A percentile compares a stretch with the other conserved stretches of the same genome.
These are phyloP conservation scores for Colletotrichum sp. DNA, from an alignment of 2,329 filamentous ascomycete genomes.

Conservation along the genomic window DNA sequence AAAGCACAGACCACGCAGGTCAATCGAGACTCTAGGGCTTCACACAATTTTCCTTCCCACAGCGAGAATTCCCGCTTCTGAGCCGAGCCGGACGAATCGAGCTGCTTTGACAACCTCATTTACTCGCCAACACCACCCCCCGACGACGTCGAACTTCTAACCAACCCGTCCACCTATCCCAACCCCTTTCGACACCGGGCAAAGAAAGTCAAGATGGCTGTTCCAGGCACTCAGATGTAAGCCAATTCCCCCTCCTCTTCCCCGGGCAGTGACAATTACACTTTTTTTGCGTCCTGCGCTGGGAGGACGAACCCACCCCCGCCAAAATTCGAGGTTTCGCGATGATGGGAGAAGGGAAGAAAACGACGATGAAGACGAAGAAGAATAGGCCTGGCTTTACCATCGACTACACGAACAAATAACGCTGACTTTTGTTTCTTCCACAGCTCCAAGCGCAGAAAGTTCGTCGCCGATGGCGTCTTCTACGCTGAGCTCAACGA, in stretches of 20 bases:
- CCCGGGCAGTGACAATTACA: background rate
- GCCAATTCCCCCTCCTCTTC: slow-evolving; percentile 32
- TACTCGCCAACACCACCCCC: slow-evolving; percentile 16
- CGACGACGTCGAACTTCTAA: slow-evolving; percentile 41
- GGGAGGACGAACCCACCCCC: background rate
- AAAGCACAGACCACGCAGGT: slow-evolving; percentile 13
- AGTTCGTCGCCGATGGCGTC: slow-evolving; percentile 97
- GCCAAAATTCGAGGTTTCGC: background rate
- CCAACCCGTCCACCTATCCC: slow-evolving; percentile 32
- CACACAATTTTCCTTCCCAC: background rate
- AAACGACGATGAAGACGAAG: background rate
- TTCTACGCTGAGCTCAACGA: slow-evolving; percentile 99
- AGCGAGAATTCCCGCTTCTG: background rate
- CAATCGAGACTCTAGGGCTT: slow-evolving; percentile 1
- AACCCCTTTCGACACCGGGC: slow-evolving; percentile 22
- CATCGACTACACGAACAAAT: background rate
- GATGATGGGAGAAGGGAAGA: background rate
- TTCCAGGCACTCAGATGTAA: slow-evolving; percentile 68
- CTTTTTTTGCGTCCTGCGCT: background rate
- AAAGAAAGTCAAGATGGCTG: slow-evolving; percentile 60
- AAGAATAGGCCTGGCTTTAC: background rate
- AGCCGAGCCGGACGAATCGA: background rate
- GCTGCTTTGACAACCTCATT: slow-evolving; percentile 19
- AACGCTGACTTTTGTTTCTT: slow-evolving; percentile 17
- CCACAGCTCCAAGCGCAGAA: slow-evolving; percentile 85